Evolutionary conservation across 495 filamentous ascomycete genomes (phyloP), one percentile per base, ranked within the genome.

Genomic region (Neurospora tetrasperma): DNA sequence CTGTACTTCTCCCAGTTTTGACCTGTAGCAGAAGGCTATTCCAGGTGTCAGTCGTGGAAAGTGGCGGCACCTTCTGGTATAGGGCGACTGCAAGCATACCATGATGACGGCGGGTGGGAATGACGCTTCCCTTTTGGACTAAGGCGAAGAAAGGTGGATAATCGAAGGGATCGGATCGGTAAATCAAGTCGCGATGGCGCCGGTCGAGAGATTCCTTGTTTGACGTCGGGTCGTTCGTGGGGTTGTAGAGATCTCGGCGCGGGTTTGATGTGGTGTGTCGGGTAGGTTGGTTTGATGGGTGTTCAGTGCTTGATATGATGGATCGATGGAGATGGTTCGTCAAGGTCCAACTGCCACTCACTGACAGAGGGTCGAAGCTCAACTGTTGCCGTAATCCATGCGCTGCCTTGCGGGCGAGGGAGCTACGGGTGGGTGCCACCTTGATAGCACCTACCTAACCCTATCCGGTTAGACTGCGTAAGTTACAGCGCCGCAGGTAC

Each of bases 1-100:
- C 89, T 85, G 86, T 97, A 98, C 88, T 98, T 98, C 89, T 99
- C 94, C 96, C 96, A 99, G 88, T 87, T 93, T 80, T 86, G 82
- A 78, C 96, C 96, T 73, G 91, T 97, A 84, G 96, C 96, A 82
- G 92, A 96, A 87, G 93, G 94, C 94, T 86, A 68, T 42, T 62
- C 39, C 7, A 23, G 12, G 73, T 81, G 59, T 46, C 40, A 70
- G 46, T 42, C 42, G 10, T 40, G 71, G 42, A 76, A 76, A 14
- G 38, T 72, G 35, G 69, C 72, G 70, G 70, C 14, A 7, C 16
- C 38, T 18, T 69, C 42, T 38, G 69, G 69, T 46, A 27, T 46
- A 27, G 31, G 43, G 54, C 69, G 40, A 46, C 18, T 38, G 46
- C 71, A 66, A 48, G 69, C 74, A 72, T 78, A 79, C 75, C 76